A percentile compares a stretch with the other conserved stretches of the same genome.
phyloP scores from a whole-genome alignment of 495 filamentous ascomycete species.

The Letharia lupina region DNA sequence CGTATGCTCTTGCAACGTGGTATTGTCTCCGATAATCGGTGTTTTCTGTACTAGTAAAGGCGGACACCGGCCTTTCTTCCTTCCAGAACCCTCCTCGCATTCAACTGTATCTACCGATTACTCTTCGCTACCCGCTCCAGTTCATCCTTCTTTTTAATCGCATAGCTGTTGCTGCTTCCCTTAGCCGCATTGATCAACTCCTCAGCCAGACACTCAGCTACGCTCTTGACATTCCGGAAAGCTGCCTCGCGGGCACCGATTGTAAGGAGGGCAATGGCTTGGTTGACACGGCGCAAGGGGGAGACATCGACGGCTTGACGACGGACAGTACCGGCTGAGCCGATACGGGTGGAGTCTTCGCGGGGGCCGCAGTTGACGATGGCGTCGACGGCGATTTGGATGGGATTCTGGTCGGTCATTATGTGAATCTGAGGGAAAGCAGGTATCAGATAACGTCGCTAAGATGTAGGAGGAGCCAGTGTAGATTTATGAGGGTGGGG shows the following conservation, averaged over 20 bases:
- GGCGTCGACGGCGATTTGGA: constrained; percentile 98
- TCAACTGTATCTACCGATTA: constrained; percentile 66
- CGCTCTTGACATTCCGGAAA: constrained; percentile 99
- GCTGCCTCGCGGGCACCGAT: constrained; percentile 94
- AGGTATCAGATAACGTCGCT: not conserved
- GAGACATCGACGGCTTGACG: constrained; percentile 99
- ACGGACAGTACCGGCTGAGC: constrained; percentile 97
- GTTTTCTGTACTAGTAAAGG: not conserved
- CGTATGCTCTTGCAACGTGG: not conserved
- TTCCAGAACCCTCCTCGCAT: constrained; percentile 3
- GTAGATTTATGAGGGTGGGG: not conserved
- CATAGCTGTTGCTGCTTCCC: constrained; percentile 98
- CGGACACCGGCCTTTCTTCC: not conserved
- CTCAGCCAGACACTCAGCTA: constrained; percentile 96
- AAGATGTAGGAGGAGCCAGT: not conserved
- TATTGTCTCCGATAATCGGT: not conserved
- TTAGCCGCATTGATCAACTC: constrained; percentile 99
- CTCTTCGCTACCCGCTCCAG: constrained; percentile 99
- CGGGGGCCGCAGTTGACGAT: constrained; percentile 99
- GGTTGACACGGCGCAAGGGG: constrained; percentile 98
- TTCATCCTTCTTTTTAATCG: constrained; percentile 99
- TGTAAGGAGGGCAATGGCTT: constrained; percentile 94
- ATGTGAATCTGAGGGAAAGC: constrained; percentile 71
- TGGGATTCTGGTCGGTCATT: constrained; percentile 99
- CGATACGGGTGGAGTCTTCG: constrained; percentile 99